Base-by-base conservation (phyloP, 257 asterid species). In the Rauvolfia tetraphylla region DNA sequence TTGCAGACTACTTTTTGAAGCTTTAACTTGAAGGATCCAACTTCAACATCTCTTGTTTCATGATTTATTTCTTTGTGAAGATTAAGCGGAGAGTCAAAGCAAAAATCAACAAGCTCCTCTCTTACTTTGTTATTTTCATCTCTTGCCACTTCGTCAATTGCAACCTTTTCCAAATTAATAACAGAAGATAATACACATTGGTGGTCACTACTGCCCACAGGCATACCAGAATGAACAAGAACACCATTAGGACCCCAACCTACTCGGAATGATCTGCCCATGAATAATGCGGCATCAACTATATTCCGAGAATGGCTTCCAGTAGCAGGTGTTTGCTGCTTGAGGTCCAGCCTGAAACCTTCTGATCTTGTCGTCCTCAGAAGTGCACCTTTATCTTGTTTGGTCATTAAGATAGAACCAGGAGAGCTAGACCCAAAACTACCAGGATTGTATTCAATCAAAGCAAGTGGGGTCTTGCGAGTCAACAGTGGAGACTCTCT, bases 161-260 rank as follows among this genome's bases (percentile, higher is more conserved):
- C 96, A 69, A 90, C 96, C 89, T 88, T 93, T 87, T 95, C 98
- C n/a, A 95, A 71, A 71, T 86, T 87, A 81, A 95, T 88, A 76
- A 87, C 87, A 59, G 98, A 95, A 75, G 99, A 93, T 81, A 93
- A 84, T 46, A 84, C 85, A 82, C 78, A 57, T 22, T 57, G 81
- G 70, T 84, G 38, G 63, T 74, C 83, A 62, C 77, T 82, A 84
- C 91, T 83, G 66, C 96, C 92, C 87, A 92, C 90, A 79, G 95
- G 95, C 85, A 75, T 87, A 51, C 98, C 99, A 82, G 98, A 90
- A 86, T 95, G 98, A 80, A 93, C 90, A 81, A 95, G 96, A 70
- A 89, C 85, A 12, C 99, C 98, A 79, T 91, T 91, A 31, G 97
- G 99, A 68, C 99, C 99, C 99, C 99, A 95, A 73, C 99, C 98